These are phyloP conservation scores for Arthrobotrys conoides DNA, from an alignment of 2,329 filamentous ascomycete species.

Conservation along the genomic window DNA sequence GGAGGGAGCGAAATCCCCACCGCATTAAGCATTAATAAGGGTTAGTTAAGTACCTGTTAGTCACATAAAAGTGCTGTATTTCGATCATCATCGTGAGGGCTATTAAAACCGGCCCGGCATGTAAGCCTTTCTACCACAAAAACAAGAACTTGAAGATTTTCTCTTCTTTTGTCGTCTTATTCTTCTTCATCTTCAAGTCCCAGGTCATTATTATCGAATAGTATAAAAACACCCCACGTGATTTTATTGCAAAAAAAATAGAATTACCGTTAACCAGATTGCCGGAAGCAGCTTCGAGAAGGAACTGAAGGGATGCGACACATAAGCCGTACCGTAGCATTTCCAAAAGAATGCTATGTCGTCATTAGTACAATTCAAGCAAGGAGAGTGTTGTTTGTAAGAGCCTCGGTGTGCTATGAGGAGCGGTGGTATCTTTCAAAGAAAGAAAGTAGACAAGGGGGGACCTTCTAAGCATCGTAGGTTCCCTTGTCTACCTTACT, in stretches of 20 bases:
- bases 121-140: conserved; percentile 9
- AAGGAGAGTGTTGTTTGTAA: background rate
- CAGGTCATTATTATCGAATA: conserved; percentile 2
- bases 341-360: conserved; percentile 9
- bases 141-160: background rate
- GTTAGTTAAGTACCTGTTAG: background rate
- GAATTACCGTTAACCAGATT: background rate
- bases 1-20: conserved; percentile 7
- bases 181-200: conserved; percentile 6
- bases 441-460: background rate
- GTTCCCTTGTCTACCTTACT: conserved; percentile 49
- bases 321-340: background rate
- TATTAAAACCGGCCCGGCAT: conserved; percentile 27
- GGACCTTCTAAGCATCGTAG: conserved; percentile 42
- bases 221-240: conserved; percentile 39
- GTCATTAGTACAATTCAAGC: conserved; percentile 28
- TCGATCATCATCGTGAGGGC: background rate
- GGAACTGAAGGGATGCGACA: background rate
- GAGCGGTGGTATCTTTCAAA: background rate
- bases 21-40: conserved; percentile 58
- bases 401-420: background rate
- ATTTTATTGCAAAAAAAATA: conserved; percentile 30
- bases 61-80: background rate
- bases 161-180: background rate
- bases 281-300: background rate